Conservation (phyloP, 768 basidiomycete genomes). For the Galerina sulciceps region DNA sequence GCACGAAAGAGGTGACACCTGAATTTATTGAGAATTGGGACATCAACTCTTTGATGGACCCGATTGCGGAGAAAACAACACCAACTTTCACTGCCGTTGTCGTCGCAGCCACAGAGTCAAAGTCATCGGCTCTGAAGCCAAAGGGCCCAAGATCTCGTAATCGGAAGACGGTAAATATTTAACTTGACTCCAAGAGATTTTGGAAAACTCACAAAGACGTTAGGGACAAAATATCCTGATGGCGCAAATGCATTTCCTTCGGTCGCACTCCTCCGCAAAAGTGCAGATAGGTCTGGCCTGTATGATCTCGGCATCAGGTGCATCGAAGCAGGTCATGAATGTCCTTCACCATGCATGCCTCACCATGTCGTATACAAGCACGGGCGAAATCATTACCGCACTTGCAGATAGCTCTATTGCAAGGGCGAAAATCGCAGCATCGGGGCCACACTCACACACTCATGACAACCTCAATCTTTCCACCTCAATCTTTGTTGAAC, state of each 20-base stretch:
- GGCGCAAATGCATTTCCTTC: conserved; percentile 13
- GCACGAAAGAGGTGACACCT: conserved; percentile 15
- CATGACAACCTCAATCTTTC: conserved; percentile 34
- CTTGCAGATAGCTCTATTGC: conserved; percentile 10
- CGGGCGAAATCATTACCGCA: background rate
- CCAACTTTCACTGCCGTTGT: conserved; percentile 23
- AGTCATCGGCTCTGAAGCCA: background rate
- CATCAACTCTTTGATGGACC: conserved; percentile 22
- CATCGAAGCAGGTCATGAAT: conserved; percentile 14
- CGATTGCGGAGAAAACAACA: conserved; percentile 9
- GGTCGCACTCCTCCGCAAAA: conserved; percentile 10
- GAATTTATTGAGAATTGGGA: conserved; percentile 26
- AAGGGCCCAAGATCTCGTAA: conserved; percentile 9
- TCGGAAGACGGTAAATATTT: conserved; percentile 1
- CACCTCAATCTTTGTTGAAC: conserved; percentile 34
- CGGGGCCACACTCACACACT: conserved; percentile 3
- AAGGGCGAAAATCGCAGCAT: background rate
- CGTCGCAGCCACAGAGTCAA: conserved; percentile 21
- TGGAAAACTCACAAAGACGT: background rate
- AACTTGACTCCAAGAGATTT: background rate
- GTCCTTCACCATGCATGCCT: conserved; percentile 15
- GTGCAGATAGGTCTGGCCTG: conserved; percentile 18
- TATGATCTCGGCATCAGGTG: conserved; percentile 13
- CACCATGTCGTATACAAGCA: conserved; percentile 7
- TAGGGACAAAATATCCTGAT: conserved; percentile 14